Conservation (phyloP, 208 protist genomes). For the Trypanosoma scelopori region DNA sequence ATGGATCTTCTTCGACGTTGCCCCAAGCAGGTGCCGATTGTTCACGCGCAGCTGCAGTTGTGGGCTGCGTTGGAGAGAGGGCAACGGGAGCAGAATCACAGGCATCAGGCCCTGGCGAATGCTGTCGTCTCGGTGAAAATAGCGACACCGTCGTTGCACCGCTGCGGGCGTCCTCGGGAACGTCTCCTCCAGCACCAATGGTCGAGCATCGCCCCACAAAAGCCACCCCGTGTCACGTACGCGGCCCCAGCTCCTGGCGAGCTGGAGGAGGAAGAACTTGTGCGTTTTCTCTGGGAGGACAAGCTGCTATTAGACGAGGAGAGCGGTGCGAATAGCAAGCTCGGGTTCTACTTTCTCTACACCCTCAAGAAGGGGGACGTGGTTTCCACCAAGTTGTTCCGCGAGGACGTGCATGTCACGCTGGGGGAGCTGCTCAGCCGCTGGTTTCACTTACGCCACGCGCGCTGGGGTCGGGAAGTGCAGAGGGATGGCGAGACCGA, state of each 20-base stretch:
- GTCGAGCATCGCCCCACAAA: constrained; percentile 50
- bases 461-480: constrained; percentile 63
- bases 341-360: constrained; percentile 91
- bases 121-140: constrained; percentile 20
- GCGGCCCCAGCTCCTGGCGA: constrained; percentile 26
- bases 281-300: constrained; percentile 69
- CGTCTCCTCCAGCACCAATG: constrained; percentile 50
- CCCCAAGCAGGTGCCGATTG: constrained; percentile 35
- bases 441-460: constrained; percentile 80
- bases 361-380: constrained; percentile 38
- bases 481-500: constrained; percentile 38
- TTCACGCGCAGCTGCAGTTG: constrained; percentile 57
- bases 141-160: constrained; percentile 37
- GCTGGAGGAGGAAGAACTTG: constrained; percentile 42
- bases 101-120: not conserved
- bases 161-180: constrained; percentile 67
- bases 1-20: constrained; percentile 70
- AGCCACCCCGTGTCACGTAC: constrained; percentile 52
- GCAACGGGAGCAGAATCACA: not conserved
- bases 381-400: constrained; percentile 27
- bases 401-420: constrained; percentile 34
- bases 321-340: constrained; percentile 62
- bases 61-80: constrained; percentile 31
- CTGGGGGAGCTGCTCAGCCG: constrained; percentile 49
- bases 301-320: constrained; percentile 74